phyloP scores from a whole-genome alignment of 2,329 filamentous ascomycete species.

The Hypoxylon sp. region DNA sequence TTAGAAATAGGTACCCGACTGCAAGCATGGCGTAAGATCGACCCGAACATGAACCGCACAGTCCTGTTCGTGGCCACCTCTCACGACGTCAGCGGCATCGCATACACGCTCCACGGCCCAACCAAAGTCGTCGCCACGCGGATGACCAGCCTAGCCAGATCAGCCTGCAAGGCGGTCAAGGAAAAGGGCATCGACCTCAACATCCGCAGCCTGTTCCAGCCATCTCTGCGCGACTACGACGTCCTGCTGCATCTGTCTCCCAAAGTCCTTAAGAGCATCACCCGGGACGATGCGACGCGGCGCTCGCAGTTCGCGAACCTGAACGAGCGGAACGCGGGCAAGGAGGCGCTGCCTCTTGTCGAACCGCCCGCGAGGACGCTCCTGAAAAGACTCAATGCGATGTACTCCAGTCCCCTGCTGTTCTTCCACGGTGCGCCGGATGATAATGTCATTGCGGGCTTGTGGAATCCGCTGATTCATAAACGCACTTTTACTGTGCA shows the following conservation, averaged over 20 bases:
- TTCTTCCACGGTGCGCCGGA: conserved; percentile 80
- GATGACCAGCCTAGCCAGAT: conserved; percentile 85
- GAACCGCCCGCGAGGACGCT: conserved; percentile 75
- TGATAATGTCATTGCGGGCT: conserved; percentile 69
- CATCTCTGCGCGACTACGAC: conserved; percentile 83
- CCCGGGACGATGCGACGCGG: conserved; percentile 55
- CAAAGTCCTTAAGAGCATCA: conserved; percentile 63
- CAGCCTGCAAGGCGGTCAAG: conserved; percentile 75
- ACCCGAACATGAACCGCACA: conserved; percentile 88
- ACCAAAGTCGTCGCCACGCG: conserved; percentile 87
- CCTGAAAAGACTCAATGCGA: conserved; percentile 74
- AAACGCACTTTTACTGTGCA: conserved; percentile 77
- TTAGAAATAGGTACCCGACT: conserved; percentile 78
- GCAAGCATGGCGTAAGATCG: conserved; percentile 87
- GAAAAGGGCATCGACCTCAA: conserved; percentile 68
- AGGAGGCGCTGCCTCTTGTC: conserved; percentile 62
- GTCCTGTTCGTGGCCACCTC: conserved; percentile 87
- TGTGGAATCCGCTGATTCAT: conserved; percentile 71
- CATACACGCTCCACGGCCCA: conserved; percentile 81
- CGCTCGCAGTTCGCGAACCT: conserved; percentile 84
- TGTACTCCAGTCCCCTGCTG: conserved; percentile 79
- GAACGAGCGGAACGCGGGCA: conserved; percentile 66
- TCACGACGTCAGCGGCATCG: conserved; percentile 81
- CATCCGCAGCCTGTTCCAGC: conserved; percentile 76
- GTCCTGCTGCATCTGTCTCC: conserved; percentile 81